Base-by-base conservation (phyloP, 2,329 filamentous ascomycete species). In the Xylariaceae sp. region DNA sequence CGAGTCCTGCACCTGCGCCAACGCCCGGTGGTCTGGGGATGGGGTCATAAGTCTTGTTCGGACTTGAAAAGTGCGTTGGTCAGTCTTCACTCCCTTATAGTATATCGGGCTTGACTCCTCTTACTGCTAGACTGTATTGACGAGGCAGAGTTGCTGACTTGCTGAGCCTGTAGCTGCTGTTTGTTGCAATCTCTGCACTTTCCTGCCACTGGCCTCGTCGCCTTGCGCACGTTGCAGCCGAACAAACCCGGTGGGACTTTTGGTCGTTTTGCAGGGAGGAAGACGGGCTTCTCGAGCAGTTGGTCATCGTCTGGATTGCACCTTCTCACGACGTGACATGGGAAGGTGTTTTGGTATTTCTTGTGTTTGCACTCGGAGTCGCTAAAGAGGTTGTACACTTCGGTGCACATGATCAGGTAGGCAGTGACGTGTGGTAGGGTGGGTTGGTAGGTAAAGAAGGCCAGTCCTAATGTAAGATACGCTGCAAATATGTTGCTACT, bases 331-430 rank as follows among this genome's bases (percentile, higher is more conserved):
- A 65, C 24, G 39, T 66, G 59, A 53, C 74, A 76, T 19, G 56
- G 57, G 52, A 61, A 71, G 6, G 70, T 74, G 66, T 73, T 75
- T 43, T 75, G 72, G 61, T 71, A 75, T 44, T 66, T 49, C 44
- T 55, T 65, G 59, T 75, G 73, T 21, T 48, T 47, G 67, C 74
- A 76, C 3, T 55, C 54, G 6, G 37, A 6, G 24, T 64, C 59
- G 39, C 58, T 54, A 31, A 65, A 67, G n/a, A 31, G 56, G 17
- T 64, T 71, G 51, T 66, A 70, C 43, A 73, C 58, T 45, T 72
- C 65, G 59, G 64, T 63, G 51, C 74, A 76, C 74, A 76, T 76
- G 31, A 16, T 41, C 41, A 26, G n/a, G n/a, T n/a, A n/a, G n/a
- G 45, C 14, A 21, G n/a, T 29, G 17, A 23, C 2, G 16, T 9